Conservation (phyloP, 2,329 filamentous ascomycete genomes). For the Zarea fungicola region DNA sequence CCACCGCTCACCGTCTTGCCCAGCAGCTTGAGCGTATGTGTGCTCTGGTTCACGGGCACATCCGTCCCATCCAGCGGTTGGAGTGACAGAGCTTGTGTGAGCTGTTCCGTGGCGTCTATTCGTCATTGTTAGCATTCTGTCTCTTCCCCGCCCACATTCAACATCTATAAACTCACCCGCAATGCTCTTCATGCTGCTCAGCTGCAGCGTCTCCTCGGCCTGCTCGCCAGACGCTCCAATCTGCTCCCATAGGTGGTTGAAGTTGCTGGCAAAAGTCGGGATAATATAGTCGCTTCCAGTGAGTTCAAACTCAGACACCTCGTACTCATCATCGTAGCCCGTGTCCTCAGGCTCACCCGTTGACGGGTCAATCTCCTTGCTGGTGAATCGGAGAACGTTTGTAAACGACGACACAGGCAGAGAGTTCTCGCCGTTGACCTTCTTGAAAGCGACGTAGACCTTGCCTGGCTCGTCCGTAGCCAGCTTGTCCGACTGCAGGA, state of each 20-base stretch:
- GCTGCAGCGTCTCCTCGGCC: constrained; percentile 82
- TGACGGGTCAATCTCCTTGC: constrained; percentile 94
- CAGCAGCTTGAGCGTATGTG: constrained; percentile 91
- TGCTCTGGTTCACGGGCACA: constrained; percentile 79
- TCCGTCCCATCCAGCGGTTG: constrained; percentile 94
- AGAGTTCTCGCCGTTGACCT: constrained; percentile 67
- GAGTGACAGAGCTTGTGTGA: constrained; percentile 79
- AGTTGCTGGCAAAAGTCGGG: constrained; percentile 89
- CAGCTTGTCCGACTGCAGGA: constrained; percentile 81
- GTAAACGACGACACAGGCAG: constrained; percentile 79
- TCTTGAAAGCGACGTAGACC: constrained; percentile 92
- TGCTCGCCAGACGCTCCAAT: constrained; percentile 84
- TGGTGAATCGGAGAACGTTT: constrained; percentile 93
- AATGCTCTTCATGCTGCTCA: constrained; percentile 86
- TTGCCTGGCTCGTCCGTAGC: constrained; percentile 82
- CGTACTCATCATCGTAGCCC: constrained; percentile 97
- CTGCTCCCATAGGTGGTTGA: constrained; percentile 93
- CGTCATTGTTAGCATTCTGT: constrained; percentile 19
- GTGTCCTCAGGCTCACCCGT: constrained; percentile 87
- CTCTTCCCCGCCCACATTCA: neutral
- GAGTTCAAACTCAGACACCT: constrained; percentile 89
- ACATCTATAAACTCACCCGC: constrained; percentile 57
- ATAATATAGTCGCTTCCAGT: constrained; percentile 90
- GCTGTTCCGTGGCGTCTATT: constrained; percentile 84
- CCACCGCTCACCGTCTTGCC: constrained; percentile 92